Evolutionary conservation across 208 protist genomes (phyloP).

Genomic region (Trypanosoma platydactyli): DNA sequence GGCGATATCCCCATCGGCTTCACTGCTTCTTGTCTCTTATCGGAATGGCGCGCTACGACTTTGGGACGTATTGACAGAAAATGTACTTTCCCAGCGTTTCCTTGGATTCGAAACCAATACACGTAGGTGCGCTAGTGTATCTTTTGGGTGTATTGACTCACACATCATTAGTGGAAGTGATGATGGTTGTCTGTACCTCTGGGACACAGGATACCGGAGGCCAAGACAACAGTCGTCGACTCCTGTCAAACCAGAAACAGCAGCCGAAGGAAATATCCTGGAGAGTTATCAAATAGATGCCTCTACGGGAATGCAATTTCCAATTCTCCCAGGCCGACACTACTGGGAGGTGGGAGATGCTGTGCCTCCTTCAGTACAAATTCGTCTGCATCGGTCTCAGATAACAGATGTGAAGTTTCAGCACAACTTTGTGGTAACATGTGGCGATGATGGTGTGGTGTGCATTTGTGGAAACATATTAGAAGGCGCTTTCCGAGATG

Average conservation of each 20-base stretch:
- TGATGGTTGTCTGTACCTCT: slow-evolving; percentile 73
- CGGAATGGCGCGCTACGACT: slow-evolving; percentile 64
- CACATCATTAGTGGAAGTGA: slow-evolving; percentile 69
- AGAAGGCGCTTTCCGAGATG: slow-evolving; percentile 1
- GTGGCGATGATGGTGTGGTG: slow-evolving; percentile 62
- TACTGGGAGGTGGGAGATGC: slow-evolving; percentile 27
- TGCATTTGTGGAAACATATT: slow-evolving; percentile 41
- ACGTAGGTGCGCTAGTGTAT: slow-evolving; percentile 39
- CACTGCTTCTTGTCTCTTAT: slow-evolving; percentile 70
- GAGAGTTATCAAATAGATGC: too few species aligned
- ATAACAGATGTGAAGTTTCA: slow-evolving; percentile 74
- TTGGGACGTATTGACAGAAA: slow-evolving; percentile 72
- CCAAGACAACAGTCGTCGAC: not conserved
- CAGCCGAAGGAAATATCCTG: not conserved
- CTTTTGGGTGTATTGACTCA: slow-evolving; percentile 60
- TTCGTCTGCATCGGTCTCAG: slow-evolving; percentile 49
- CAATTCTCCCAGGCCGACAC: slow-evolving; percentile 4
- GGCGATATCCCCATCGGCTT: slow-evolving; percentile 73
- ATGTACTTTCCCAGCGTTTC: slow-evolving; percentile 53
- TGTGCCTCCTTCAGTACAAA: slow-evolving; percentile 29
- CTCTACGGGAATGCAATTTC: not conserved
- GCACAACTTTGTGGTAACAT: slow-evolving; percentile 64
- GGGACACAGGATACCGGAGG: slow-evolving; percentile 39
- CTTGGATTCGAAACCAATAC: slow-evolving; percentile 65
- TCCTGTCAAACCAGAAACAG: not conserved